Conservation (phyloP, 108 stramenopile genomes). For the Nitzschia sp. region DNA sequence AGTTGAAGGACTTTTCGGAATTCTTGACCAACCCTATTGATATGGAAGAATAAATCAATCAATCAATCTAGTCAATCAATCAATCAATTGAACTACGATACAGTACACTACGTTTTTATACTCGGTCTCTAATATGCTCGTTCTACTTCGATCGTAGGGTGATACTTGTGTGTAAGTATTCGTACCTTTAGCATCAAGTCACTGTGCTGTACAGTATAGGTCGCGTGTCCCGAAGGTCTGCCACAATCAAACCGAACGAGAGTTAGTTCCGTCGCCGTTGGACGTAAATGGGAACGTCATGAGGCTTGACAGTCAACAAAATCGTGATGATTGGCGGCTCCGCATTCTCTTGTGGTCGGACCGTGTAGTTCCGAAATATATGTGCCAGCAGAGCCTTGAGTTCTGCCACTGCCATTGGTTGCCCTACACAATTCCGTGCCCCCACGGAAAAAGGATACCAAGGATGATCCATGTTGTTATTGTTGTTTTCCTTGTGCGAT, state of each 20-base stretch:
- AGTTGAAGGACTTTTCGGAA: constrained; percentile 86
- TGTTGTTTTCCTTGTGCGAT: no score
- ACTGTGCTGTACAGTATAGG: no score
- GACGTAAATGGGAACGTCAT: not conserved
- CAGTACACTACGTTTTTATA: no score
- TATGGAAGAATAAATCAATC: constrained; percentile 73
- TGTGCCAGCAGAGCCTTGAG: not conserved
- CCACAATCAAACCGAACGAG: no score
- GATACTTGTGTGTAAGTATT: no score
- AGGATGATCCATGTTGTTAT: not conserved
- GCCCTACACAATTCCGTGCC: not conserved
- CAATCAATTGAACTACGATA: no score
- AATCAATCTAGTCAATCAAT: no score
- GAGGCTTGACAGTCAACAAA: not conserved
- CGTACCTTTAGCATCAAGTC: no score
- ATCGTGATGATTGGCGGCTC: not conserved
- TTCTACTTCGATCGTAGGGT: no score
- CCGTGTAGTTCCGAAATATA: not conserved
- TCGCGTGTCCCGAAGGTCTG: not conserved
- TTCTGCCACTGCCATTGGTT: not conserved
- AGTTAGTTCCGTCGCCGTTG: not conserved
- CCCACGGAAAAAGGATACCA: not conserved
- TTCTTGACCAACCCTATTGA: constrained; percentile 89
- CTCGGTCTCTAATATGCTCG: no score
- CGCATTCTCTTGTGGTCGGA: not conserved